Conservation (phyloP, 352 stramenopile species). For the Nothophytophthora sp. region DNA sequence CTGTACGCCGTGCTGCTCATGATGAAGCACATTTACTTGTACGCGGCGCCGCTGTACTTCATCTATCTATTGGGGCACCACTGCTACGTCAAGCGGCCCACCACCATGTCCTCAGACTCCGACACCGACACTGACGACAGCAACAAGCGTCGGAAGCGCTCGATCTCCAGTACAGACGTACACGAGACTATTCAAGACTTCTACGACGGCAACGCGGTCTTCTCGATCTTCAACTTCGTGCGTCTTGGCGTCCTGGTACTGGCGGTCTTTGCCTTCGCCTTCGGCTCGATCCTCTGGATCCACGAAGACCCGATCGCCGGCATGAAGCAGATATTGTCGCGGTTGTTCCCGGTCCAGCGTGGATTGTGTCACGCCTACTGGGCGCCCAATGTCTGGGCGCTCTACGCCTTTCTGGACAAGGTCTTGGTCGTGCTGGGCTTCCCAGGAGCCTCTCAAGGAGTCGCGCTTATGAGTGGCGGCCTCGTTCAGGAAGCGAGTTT, state of each 20-base stretch:
- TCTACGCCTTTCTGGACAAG: conserved; percentile 94
- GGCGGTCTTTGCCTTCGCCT: conserved; percentile 76
- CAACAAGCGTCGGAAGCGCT: conserved; percentile 45
- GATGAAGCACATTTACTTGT: conserved; percentile 98
- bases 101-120: conserved; percentile 4
- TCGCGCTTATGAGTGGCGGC: conserved; percentile 83
- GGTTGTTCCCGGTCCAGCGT: conserved; percentile 97
- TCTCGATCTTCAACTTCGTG: conserved; percentile 76
- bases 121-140: conserved; percentile 18
- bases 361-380: conserved; percentile 99
- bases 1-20: conserved; percentile 94
- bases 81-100: conserved; percentile 63
- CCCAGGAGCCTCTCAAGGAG: conserved; percentile 25
- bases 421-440: conserved; percentile 59
- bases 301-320: conserved; percentile 53
- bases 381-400: conserved; percentile 98
- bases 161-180: conserved; percentile 70
- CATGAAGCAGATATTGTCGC: conserved; percentile 87
- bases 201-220: conserved; percentile 52
- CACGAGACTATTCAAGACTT: conserved; percentile 69
- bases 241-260: conserved; percentile 88
- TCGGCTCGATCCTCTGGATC: conserved; percentile 66
- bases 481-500: conserved; percentile 84
- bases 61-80: conserved; percentile 94
- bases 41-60: conserved; percentile 95